Percentiles rank a stretch among this genome's conserved stretches.
Conservation (phyloP, 2,329 filamentous ascomycete species). For the Parafenestella ontariensis region DNA sequence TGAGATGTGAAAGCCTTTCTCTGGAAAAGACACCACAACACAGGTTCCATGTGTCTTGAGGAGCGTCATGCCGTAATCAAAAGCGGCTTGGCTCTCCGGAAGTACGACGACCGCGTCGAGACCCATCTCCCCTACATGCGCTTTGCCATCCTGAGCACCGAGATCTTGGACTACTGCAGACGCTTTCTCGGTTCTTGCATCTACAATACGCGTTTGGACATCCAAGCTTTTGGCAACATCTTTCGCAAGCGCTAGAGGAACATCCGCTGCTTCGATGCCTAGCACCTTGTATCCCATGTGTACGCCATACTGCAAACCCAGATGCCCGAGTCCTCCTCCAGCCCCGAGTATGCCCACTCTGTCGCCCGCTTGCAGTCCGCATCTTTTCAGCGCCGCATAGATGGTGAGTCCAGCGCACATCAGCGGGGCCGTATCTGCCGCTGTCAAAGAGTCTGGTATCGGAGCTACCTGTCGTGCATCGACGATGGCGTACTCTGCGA, state of each 20-base stretch:
- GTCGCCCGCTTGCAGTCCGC: conserved; percentile 37
- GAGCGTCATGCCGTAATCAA: conserved; percentile 56
- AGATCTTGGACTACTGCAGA: conserved; percentile 41
- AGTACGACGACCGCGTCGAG: conserved; percentile 57
- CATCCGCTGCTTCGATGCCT: conserved; percentile 51
- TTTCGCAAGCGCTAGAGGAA: conserved; percentile 45
- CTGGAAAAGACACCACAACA: conserved; percentile 57
- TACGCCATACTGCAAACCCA: conserved; percentile 39
- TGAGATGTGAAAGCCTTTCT: conserved; percentile 53
- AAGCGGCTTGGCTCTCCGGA: conserved; percentile 56
- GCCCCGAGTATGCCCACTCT: conserved; percentile 52
- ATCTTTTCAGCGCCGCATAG: conserved; percentile 51
- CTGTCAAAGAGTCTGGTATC: conserved; percentile 43
- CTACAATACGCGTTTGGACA: conserved; percentile 47
- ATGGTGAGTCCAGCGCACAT: conserved; percentile 56
- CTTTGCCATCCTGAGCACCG: conserved; percentile 47
- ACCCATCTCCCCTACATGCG: conserved; percentile 50
- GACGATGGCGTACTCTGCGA: conserved; percentile 54
- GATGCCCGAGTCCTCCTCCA: conserved; percentile 44
- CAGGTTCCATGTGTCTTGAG: conserved; percentile 56
- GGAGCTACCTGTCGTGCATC: conserved; percentile 50
- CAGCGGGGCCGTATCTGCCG: conserved; percentile 50
- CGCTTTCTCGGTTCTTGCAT: conserved; percentile 46
- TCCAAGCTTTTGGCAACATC: conserved; percentile 26
- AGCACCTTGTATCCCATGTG: conserved; percentile 46